Percentiles rank a stretch among this genome's conserved stretches.
Conservation (phyloP, 202 grass and related monocot genomes). For the Panicum hallii region DNA sequence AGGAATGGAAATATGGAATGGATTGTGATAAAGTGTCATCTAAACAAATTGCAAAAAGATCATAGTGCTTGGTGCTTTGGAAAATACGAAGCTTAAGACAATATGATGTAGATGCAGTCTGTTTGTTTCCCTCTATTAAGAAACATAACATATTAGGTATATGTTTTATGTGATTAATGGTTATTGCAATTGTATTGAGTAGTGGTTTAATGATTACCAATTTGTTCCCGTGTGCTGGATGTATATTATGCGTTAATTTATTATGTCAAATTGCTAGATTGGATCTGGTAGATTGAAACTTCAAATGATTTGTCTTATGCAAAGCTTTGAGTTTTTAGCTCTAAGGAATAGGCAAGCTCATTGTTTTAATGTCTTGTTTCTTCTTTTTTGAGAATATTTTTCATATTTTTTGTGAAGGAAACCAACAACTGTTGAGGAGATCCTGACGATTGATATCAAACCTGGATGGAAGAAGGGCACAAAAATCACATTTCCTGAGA, state of each 20-base stretch:
- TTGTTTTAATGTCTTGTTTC: constrained; percentile 22
- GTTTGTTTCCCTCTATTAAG: constrained; percentile 21
- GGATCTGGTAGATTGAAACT: constrained; percentile 10
- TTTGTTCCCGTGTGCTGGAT: background rate
- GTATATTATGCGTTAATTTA: constrained; percentile 13
- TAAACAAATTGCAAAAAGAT: background rate
- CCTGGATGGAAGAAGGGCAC: constrained; percentile 85
- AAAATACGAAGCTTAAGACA: background rate
- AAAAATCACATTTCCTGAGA: constrained; percentile 70
- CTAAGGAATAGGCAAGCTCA: background rate
- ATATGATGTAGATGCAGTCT: constrained; percentile 5
- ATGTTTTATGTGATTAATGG: constrained; percentile 2
- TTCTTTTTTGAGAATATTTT: constrained; percentile 18
- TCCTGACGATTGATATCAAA: constrained; percentile 75
- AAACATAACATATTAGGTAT: constrained; percentile 1
- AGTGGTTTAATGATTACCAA: constrained; percentile 1
- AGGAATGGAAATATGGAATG: background rate
- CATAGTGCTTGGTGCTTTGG: background rate
- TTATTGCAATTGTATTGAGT: background rate
- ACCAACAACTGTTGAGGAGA: constrained; percentile 62
- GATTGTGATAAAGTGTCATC: constrained; percentile 1
- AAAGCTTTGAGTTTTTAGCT: background rate
- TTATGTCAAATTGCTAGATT: background rate
- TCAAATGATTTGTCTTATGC: background rate
- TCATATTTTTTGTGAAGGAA: constrained; percentile 50